Evolutionary conservation across 2,329 filamentous ascomycete species (phyloP).

Genomic region (Apiospora kogelbergensis): DNA sequence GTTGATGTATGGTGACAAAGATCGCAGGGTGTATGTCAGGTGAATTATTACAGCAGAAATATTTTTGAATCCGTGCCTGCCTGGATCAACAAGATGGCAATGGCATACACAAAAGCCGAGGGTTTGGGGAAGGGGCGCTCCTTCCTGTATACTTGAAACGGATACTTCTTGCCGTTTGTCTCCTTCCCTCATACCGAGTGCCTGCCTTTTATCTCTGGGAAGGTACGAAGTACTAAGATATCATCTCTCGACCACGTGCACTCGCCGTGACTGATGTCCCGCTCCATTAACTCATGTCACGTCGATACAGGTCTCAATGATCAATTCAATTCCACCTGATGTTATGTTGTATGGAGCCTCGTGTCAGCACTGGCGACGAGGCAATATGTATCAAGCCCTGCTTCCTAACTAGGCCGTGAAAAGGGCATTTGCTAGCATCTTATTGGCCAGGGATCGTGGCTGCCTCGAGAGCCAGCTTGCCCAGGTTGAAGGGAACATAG

Average conservation of each 20-base stretch:
- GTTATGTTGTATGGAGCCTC: too few species aligned
- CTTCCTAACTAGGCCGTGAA: neutral
- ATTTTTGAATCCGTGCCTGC: too few species aligned
- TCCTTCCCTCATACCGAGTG: neutral
- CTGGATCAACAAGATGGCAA: neutral
- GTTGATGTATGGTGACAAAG: neutral
- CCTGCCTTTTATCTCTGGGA: neutral
- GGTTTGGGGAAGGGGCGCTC: neutral
- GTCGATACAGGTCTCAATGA: neutral
- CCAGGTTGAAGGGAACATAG: neutral
- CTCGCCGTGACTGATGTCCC: neutral
- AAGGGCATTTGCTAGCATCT: neutral
- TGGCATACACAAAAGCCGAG: neutral
- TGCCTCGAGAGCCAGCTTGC: neutral
- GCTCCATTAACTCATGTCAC: neutral
- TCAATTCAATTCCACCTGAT: neutral
- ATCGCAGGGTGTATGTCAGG: neutral
- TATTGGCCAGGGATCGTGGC: neutral
- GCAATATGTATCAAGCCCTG: neutral
- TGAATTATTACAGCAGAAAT: neutral
- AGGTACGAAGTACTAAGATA: neutral
- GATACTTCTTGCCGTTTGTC: neutral
- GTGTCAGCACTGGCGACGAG: too few species aligned
- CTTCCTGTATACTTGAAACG: neutral
- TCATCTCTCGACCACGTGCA: too few species aligned